These are phyloP conservation scores for Rubia yunnanensis DNA, from an alignment of 257 asterid genomes.

Conservation along the genomic window DNA sequence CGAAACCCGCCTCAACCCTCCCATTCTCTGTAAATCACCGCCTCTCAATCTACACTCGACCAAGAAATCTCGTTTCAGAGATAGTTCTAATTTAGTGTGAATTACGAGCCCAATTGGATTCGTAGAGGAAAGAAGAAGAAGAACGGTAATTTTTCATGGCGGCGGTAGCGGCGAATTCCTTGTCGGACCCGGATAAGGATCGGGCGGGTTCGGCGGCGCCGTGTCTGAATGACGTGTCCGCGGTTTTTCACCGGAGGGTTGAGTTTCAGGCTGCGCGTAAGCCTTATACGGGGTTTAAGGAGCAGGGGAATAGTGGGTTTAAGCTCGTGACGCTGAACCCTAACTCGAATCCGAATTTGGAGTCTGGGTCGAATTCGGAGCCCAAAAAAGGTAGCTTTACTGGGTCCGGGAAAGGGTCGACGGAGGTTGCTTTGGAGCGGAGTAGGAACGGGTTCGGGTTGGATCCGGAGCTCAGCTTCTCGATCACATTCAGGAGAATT, in stretches of 20 bases:
- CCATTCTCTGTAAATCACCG: neutral
- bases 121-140: neutral
- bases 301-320: conserved; percentile 54
- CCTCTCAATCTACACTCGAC: neutral
- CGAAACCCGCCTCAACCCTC: conserved; percentile 5
- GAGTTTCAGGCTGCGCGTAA: conserved; percentile 62
- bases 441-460: conserved; percentile 37
- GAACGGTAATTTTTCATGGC: conserved; percentile 9
- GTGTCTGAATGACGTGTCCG: conserved; percentile 18
- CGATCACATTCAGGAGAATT: conserved; percentile 67
- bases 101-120: neutral
- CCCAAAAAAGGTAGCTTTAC: conserved; percentile 7
- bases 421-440: conserved; percentile 22
- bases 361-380: conserved; percentile 19
- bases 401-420: neutral
- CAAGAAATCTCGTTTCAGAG: neutral
- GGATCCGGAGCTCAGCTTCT: conserved; percentile 75
- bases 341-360: conserved; percentile 26
- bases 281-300: conserved; percentile 54
- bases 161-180: conserved; percentile 6
- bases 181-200: conserved; percentile 11
- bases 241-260: conserved; percentile 50
- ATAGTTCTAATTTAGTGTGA: neutral
- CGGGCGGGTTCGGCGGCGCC: conserved; percentile 14
- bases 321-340: conserved; percentile 79